Evolutionary conservation across 208 protist species (phyloP).

Genomic region (Naegleria lovaniensis): DNA sequence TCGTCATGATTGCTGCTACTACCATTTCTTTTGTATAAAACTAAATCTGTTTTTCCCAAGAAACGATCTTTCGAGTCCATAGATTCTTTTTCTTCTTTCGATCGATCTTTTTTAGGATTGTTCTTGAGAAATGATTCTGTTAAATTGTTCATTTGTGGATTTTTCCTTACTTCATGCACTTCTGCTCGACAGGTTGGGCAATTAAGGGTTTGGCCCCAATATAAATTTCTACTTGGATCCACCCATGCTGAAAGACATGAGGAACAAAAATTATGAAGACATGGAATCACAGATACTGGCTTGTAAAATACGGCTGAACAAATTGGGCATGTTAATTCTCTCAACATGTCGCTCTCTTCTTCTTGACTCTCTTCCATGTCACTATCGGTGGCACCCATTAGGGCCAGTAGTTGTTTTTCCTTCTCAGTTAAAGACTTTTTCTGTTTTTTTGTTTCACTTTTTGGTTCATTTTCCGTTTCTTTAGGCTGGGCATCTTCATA

Average conservation of each 20-base stretch:
- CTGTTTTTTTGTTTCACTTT: neutral
- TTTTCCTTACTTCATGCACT: slow-evolving; percentile 60
- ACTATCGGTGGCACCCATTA: no score
- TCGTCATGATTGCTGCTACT: neutral
- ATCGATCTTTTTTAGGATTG: slow-evolving; percentile 45
- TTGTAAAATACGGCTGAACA: slow-evolving; percentile 61
- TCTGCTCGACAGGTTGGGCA: slow-evolving; percentile 61
- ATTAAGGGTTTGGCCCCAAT: slow-evolving; percentile 29
- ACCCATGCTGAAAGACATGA: slow-evolving; percentile 66
- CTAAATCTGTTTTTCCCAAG: slow-evolving; percentile 2
- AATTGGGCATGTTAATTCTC: slow-evolving; percentile 67
- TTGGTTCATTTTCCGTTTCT: neutral
- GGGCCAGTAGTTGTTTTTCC: neutral
- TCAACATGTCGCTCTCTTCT: slow-evolving; percentile 38
- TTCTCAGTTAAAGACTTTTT: neutral
- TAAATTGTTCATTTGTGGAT: slow-evolving; percentile 64
- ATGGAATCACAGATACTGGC: slow-evolving; percentile 66
- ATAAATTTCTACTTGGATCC: neutral
- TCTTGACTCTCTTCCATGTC: neutral
- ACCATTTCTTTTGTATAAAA: neutral
- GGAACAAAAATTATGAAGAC: slow-evolving; percentile 76
- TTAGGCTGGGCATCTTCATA: neutral
- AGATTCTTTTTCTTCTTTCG: slow-evolving; percentile 46
- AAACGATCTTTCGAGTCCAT: slow-evolving; percentile 57
- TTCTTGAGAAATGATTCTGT: slow-evolving; percentile 59